Conservation (phyloP, 257 asterid species). For the Catharanthus roseus region DNA sequence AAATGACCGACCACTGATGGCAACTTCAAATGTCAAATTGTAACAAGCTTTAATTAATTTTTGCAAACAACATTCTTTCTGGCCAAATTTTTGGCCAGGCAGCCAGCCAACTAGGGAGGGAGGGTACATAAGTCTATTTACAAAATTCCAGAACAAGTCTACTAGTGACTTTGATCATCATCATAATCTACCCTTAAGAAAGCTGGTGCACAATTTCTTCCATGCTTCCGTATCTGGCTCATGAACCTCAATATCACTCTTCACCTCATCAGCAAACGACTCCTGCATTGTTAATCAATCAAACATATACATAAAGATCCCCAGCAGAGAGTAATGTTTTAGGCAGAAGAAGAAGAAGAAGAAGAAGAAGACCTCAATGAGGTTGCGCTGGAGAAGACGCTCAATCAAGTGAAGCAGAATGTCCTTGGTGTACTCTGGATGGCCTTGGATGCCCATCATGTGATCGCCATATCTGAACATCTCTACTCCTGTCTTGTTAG, state of each 20-base stretch:
- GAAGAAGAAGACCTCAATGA: conserved; percentile 61
- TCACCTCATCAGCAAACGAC: conserved; percentile 49
- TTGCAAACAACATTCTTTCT: background rate
- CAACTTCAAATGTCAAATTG: too few relatives aligned
- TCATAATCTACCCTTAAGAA: conserved; percentile 81
- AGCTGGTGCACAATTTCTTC: conserved; percentile 68
- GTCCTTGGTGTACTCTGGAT: conserved; percentile 86
- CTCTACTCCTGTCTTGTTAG: conserved; percentile 65
- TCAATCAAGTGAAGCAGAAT: conserved; percentile 65
- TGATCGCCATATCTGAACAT: conserved; percentile 75
- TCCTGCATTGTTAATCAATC: conserved; percentile 32
- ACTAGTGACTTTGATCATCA: background rate
- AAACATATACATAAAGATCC: too few relatives aligned
- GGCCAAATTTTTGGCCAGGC: conserved; percentile 3
- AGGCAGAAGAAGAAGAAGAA: too few relatives aligned
- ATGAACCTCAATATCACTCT: conserved; percentile 34
- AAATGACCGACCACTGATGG: too few relatives aligned
- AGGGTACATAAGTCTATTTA: conserved; percentile 36
- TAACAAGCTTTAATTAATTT: background rate
- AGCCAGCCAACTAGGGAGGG: background rate
- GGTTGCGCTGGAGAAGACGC: conserved; percentile 46
- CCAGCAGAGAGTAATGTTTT: too few relatives aligned
- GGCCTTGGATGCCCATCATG: conserved; percentile 93
- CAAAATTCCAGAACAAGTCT: conserved; percentile 13
- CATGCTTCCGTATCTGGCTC: conserved; percentile 75